phyloP scores from a whole-genome alignment of 768 basidiomycete species.

The Nevesoporus exiguus region DNA sequence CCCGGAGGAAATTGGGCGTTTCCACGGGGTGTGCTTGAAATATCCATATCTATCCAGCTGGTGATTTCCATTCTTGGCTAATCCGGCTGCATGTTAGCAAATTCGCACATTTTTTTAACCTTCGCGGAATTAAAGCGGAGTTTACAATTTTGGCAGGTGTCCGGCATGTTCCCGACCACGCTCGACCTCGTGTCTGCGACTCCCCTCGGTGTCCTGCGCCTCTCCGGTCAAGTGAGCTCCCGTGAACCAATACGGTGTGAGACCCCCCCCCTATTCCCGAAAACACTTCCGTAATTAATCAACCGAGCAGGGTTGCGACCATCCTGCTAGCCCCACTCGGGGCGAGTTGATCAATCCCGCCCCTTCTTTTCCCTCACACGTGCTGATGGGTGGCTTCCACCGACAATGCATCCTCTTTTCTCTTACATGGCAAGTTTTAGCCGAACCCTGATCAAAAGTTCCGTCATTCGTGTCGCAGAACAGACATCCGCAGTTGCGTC shows the following conservation, averaged over 20 bases:
- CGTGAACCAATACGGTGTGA: not conserved
- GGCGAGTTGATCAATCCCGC: too few species aligned
- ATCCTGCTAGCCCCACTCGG: too few species aligned
- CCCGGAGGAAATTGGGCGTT: slow-evolving; percentile 12
- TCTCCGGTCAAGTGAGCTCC: slow-evolving; percentile 6
- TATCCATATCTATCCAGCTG: slow-evolving; percentile 13
- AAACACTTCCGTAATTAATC: too few species aligned
- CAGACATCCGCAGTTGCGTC: not conserved
- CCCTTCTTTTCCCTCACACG: too few species aligned
- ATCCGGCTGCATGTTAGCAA: slow-evolving; percentile 16
- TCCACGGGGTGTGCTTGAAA: slow-evolving; percentile 15
- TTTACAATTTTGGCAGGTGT: not conserved
- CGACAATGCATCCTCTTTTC: too few species aligned
- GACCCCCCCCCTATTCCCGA: slow-evolving; percentile 1
- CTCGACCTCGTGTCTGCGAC: slow-evolving; percentile 17
- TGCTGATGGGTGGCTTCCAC: not conserved
- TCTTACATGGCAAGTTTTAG: not conserved
- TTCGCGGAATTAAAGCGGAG: slow-evolving; percentile 28
- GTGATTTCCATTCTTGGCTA: slow-evolving; percentile 23
- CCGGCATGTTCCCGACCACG: slow-evolving; percentile 7
- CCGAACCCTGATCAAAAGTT: not conserved
- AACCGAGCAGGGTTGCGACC: too few species aligned
- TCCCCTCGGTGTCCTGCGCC: slow-evolving; percentile 4
- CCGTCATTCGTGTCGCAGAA: not conserved
- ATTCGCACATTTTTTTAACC: slow-evolving; percentile 6